Evolutionary conservation across 2,329 filamentous ascomycete species (phyloP), one percentile per base, ranked within the genome.

Genomic region (Emergomyces pasteurianus): DNA sequence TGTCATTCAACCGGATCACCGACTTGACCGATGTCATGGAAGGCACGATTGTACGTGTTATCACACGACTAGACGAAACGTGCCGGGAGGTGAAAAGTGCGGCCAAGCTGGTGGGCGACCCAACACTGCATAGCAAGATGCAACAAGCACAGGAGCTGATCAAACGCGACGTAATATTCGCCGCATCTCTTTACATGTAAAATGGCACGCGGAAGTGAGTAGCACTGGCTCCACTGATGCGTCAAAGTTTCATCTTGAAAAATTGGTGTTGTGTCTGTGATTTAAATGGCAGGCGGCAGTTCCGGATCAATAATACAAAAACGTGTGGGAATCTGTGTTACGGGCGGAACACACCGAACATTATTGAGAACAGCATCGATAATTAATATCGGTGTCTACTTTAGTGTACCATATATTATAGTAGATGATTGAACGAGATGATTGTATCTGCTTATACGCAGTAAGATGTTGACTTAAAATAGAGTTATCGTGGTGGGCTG

Each of bases 1-100:
- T 97, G 90, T 92, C 89, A 58, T 99, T 99, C 81, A 95, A 95
- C 76, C 92, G 94, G 65, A 99, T 99, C 67, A 97, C 92, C 0
- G 89, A 92, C 66, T 77, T 99, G 71, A 99, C 94, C 8, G 92
- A 97, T 73, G 92, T 99, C 61, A 85, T 97, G 69, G 94, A 99
- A 75, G 94, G 94, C 1, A 97, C 94, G 0, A 97, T 99, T 76
- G 94, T 99, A 55, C 81, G 94, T 58, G 92, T 94, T 1, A 97
- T 99, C 67, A 95, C 91, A 49, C 80, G 94, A 31, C 79, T 99
- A 61, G 94, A 99, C 70, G 94, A 99, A 81, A 96, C 91, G 9
- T 99, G 94, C 72, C 82, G 94, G 55, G 94, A 99, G 75, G 94
- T 97, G 60, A 96, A 96, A 81, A 97, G 96, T 72, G 92, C 94